Evolutionary conservation across 2,329 filamentous ascomycete genomes (phyloP), one percentile per base, ranked within the genome.

Genomic region (Saccharata proteae): DNA sequence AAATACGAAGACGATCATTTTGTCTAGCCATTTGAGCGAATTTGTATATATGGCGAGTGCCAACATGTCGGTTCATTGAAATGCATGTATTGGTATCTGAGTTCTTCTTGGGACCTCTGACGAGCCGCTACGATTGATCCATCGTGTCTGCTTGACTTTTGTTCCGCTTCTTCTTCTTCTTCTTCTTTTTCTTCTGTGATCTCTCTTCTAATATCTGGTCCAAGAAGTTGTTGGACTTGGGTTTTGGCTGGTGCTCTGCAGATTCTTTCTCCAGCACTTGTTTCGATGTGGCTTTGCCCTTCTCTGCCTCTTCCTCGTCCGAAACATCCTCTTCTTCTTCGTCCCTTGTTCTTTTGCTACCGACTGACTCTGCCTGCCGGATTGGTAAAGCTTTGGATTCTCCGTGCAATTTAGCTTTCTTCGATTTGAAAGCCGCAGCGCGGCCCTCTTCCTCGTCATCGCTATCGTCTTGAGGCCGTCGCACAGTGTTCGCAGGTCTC

Each of bases 161-260:
- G 8, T 32, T 38, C 12, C 35, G 39, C 17, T 34, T 34, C 14
- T 31, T 20, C 19, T 35, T 30, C 33, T 52, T 47, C 23, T 50
- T 51, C 41, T 59, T 63, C 45, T 64, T 65, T 52, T 70, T 71
- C 40, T 61, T 65, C 39, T 61, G 65, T 6, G 61, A 59, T 20
- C 61, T 58, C 35, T 63, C 52, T 3, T 52, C 53, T 2, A 66
- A 48, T 11, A 74, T 47, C 40, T 73, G 65, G 45, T 74, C 70
- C 15, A 74, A 51, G 42, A 67, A 73, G 38, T 59, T 70, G 1
- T 46, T 50, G 14, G 41, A 32, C 16, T 19, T 45, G 30, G 47
- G 53, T 7, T 35, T 35, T 33, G 22, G 26, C 20, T 10, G 30
- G 14, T 26, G 16, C 8, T 16, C 14, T 9, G 13, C 14, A 8